Base-by-base conservation (phyloP, 306 rosid genomes). In the Lathyrus tuberosus region DNA sequence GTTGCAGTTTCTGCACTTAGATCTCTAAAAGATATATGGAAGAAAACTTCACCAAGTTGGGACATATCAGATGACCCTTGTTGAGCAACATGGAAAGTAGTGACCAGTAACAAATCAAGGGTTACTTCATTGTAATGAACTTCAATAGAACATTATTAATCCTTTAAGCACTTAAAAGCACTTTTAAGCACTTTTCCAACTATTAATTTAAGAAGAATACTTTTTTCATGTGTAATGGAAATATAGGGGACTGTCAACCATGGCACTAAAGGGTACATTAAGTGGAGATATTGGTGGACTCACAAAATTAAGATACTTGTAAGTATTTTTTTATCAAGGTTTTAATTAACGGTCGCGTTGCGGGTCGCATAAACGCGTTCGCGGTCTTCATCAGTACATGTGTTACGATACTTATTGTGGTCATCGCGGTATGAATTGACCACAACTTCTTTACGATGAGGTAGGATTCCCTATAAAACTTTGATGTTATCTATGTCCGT, bases 31-130 rank as follows among this genome's bases (percentile, higher is more conserved):
- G 78, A 49, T 22, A 15, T 44, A 46, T 91, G 97, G 97, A 22
- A 64, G 65, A 82, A 84, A 49, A 56, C 87, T 68, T 97, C 99
- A 43, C 97, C 97, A 18, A 87, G 87, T 80, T 94, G 99, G 99
- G 86, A 71, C 71, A 71, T 53, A 54, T 85, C 99, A 66, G 37
- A 70, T 43, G 95, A 94, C 74, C 96, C 96, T 1, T 90, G 97
- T 84, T 89, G 84, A 76, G 70, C 70, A 49, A 78, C 79, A 4
- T 94, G 99, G 99, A 96, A 94, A 42, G 99, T 97, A 82, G 86
- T 94, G 33, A 80, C 74, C 13, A 91, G 99, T 90, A 83, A 60
- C 77, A 74, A 60, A 76, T 81, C 94, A 33, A 87, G 96, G 54
- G 88, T 94, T 70, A 94, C 95, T 38, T 88, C 97, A 67, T 64